A percentile compares a stretch with the other conserved stretches of the same genome.
These are phyloP conservation scores for Nicotiana tomentosiformis DNA, from an alignment of 257 asterid genomes.

Conservation along the genomic window DNA sequence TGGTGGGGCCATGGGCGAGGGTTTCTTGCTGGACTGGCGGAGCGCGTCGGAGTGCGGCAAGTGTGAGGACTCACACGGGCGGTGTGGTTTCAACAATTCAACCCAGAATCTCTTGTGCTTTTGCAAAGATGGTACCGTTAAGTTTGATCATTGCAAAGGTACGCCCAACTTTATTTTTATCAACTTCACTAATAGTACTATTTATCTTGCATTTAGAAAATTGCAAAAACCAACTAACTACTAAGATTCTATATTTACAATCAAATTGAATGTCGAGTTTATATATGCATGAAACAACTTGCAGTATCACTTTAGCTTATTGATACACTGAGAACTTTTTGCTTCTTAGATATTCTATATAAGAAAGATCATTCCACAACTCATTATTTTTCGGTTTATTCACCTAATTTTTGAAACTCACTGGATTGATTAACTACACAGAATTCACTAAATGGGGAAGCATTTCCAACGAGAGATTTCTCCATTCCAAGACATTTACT, in stretches of 20 bases:
- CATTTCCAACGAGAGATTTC: too few relatives aligned
- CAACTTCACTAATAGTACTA: too few relatives aligned
- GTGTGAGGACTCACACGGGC: constrained; percentile 18
- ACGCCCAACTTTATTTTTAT: neutral
- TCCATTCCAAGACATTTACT: too few relatives aligned
- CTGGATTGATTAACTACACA: too few relatives aligned
- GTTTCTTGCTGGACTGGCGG: constrained; percentile 21
- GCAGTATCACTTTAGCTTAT: too few relatives aligned
- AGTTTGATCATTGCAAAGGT: constrained; percentile 9
- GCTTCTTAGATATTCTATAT: neutral
- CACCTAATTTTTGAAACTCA: neutral
- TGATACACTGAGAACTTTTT: too few relatives aligned
- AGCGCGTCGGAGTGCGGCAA: neutral
- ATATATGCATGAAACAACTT: too few relatives aligned
- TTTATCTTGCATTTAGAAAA: neutral
- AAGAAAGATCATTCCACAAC: neutral
- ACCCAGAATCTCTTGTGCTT: constrained; percentile 7
- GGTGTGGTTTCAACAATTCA: constrained; percentile 15
- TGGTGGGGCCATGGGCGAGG: constrained; percentile 6
- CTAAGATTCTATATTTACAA: too few relatives aligned
- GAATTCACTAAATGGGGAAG: too few relatives aligned
- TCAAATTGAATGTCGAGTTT: too few relatives aligned
- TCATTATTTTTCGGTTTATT: neutral
- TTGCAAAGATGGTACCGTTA: constrained; percentile 14
- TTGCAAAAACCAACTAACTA: neutral